A percentile compares a stretch with the other conserved stretches of the same genome.
Conservation (phyloP, 805 yeast species). For the Naumovozyma castellii region DNA sequence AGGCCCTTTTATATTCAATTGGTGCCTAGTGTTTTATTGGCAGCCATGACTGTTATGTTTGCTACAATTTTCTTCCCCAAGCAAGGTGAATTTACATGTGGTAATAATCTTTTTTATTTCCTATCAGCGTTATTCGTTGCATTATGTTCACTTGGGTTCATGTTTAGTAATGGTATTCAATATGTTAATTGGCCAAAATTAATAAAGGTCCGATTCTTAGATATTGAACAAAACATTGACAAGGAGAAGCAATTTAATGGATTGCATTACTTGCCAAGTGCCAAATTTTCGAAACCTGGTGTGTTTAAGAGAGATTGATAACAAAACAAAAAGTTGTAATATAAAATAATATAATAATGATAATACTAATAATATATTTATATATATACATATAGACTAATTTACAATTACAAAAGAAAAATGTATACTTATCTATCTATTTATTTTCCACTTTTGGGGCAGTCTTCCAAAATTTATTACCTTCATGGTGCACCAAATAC, state of each 20-base stretch:
- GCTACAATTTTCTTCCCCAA: conserved; percentile 72
- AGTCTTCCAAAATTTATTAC: conserved; percentile 27
- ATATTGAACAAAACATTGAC: conserved; percentile 30
- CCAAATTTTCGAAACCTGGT: conserved; percentile 28
- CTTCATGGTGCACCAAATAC: conserved; percentile 24
- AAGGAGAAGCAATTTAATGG: conserved; percentile 27
- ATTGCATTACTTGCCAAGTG: conserved; percentile 26
- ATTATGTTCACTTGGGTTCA: conserved; percentile 34
- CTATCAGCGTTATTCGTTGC: conserved; percentile 38
- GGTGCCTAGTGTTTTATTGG: conserved; percentile 67
- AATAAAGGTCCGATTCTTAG: conserved; percentile 47
- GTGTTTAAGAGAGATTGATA: neutral
- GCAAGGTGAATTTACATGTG: conserved; percentile 40
- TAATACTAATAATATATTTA: neutral
- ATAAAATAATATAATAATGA: neutral
- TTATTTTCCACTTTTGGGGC: conserved; percentile 17
- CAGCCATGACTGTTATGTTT: conserved; percentile 58
- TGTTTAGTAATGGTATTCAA: conserved; percentile 64
- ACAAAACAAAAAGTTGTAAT: too few species aligned
- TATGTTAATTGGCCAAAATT: conserved; percentile 94
- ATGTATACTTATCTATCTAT: neutral
- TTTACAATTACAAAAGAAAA: conserved; percentile 1
- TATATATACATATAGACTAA: conserved; percentile 1
- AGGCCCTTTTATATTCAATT: conserved; percentile 68
- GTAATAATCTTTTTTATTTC: conserved; percentile 51